These are phyloP conservation scores for Ramalina peruviana DNA, from an alignment of 495 filamentous ascomycete genomes.

Conservation along the genomic window DNA sequence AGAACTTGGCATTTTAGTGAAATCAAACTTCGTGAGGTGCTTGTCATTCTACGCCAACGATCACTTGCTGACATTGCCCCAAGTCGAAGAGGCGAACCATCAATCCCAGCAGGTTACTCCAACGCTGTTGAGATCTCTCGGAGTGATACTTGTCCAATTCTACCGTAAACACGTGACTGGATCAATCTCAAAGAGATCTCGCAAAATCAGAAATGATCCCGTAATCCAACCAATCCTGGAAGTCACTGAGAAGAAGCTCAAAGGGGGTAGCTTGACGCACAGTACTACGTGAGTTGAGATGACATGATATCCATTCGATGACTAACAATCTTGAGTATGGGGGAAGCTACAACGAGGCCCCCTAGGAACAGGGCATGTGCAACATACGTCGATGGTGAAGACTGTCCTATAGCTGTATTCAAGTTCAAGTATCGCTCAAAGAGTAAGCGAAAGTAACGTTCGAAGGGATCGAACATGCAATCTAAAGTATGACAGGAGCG, in stretches of 20 bases:
- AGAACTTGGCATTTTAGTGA: too few species aligned
- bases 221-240: too few species aligned
- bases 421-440: constrained; percentile 5
- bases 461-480: background rate
- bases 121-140: background rate
- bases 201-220: too few species aligned
- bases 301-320: too few species aligned
- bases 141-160: background rate
- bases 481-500: background rate
- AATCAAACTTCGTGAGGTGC: too few species aligned
- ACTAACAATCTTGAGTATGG: too few species aligned
- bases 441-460: background rate
- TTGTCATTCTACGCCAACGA: too few species aligned
- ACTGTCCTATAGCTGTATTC: background rate
- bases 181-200: too few species aligned
- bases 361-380: background rate
- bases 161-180: background rate
- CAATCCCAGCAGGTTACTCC: too few species aligned
- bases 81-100: too few species aligned
- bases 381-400: background rate
- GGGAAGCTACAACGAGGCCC: too few species aligned
- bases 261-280: background rate
- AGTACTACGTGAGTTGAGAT: background rate
- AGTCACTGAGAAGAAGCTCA: background rate
- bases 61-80: too few species aligned